Base-by-base conservation (phyloP, 345 rosid species). In the Camelina neglecta region DNA sequence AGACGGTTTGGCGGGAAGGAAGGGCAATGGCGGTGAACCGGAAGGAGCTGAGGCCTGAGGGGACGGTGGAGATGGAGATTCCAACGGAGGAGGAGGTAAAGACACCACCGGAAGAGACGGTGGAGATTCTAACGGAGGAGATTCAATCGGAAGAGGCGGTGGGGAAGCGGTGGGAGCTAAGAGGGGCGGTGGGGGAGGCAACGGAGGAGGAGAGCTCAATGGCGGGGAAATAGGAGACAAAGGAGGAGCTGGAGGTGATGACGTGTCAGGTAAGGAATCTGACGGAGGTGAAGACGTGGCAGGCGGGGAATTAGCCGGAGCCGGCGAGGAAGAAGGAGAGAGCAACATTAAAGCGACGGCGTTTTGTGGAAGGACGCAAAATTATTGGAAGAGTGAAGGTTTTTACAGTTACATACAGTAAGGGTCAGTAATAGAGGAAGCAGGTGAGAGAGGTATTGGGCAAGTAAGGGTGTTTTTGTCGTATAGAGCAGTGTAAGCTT, bases 1-100 rank as follows among this genome's bases (percentile, higher is more conserved):
- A 56, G 80, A 64, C 11, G 80, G 65, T 54, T 76, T 69, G 53
- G 80, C 70, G 51, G 75, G 80, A 76, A 62, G 67, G 10, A 57
- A 69, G 0, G 75, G 75, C 9, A 69, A 69, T 76, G 80, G 53
- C 44, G 80, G 80, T 69, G 75, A 47, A 70, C 23, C 53, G 13
- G 71, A 76, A 67, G 79, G 75, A 13, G 48, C 1, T 45, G 20
- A 15, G 7, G 36, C 47, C 7, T 31, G 61, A 67, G 60, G 60
- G 38, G 58, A 60, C 18, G 60, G 36, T 24, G 51, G 61, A 15
- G 62, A 44, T 41, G 62, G 11, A 39, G 51, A 68, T 23, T 53
- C 66, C 0, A 47, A 5, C 4, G 71, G 70, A 35, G 51, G 51
- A 11, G 41, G n/a, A n/a, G n/a, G n/a, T n/a, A n/a, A n/a, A n/a